Percentiles rank a stretch among this genome's conserved stretches.
These are phyloP conservation scores for Verticillium tricorpus DNA, from an alignment of 2,329 filamentous ascomycete species.

Conservation along the genomic window DNA sequence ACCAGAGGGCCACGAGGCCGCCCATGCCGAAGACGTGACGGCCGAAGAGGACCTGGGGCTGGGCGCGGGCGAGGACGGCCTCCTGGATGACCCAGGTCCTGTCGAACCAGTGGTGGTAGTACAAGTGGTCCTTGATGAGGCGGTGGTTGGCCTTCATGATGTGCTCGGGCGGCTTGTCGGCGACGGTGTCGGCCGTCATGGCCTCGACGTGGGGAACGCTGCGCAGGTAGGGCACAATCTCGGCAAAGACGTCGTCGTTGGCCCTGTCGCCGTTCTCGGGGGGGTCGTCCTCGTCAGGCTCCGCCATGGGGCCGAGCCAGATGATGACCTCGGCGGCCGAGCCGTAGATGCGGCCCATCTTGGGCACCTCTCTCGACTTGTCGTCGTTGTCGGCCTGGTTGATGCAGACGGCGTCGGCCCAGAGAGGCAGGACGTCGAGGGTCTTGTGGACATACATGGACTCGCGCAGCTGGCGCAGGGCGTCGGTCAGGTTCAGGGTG, in stretches of 20 bases:
- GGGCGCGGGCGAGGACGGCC: constrained; percentile 12
- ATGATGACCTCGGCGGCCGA: constrained; percentile 3
- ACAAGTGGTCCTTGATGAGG: neutral
- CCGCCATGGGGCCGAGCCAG: constrained; percentile 4
- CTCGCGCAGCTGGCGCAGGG: constrained; percentile 22
- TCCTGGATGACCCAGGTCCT: constrained; percentile 21
- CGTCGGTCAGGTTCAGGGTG: constrained; percentile 25
- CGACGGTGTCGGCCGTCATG: neutral
- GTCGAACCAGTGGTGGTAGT: constrained; percentile 14
- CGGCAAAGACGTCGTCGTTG: neutral
- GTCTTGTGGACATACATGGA: constrained; percentile 9
- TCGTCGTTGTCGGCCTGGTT: constrained; percentile 8
- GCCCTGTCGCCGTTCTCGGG: neutral
- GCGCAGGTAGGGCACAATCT: neutral
- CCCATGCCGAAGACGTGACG: neutral
- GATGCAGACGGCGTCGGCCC: constrained; percentile 31
- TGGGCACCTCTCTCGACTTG: constrained; percentile 4
- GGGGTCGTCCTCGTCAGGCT: neutral
- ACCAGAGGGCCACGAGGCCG: neutral
- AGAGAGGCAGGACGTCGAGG: constrained; percentile 19
- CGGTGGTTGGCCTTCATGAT: neutral
- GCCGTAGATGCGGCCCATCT: constrained; percentile 7
- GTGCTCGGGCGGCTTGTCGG: neutral
- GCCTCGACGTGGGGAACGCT: neutral
- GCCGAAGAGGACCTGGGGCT: constrained; percentile 5